A percentile compares a stretch with the other conserved stretches of the same genome.
Evolutionary conservation across 2,329 filamentous ascomycete genomes (phyloP).

Genomic region (Penicillium sp.): DNA sequence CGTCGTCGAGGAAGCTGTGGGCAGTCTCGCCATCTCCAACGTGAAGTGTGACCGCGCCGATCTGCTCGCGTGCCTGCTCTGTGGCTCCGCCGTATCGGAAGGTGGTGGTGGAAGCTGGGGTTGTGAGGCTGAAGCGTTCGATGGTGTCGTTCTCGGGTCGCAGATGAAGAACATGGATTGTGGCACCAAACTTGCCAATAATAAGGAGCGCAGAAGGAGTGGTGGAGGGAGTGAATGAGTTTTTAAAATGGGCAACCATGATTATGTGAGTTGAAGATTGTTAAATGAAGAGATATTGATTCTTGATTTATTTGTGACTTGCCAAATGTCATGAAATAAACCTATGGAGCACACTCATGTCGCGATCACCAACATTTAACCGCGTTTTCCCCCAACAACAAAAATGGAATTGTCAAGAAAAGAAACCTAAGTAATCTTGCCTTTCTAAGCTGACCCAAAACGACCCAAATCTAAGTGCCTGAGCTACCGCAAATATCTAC

Average conservation of each 20-base stretch:
- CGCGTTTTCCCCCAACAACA: too few species aligned
- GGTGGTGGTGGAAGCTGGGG: background rate
- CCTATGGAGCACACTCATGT: too few species aligned
- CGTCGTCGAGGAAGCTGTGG: background rate
- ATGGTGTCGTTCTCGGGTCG: background rate
- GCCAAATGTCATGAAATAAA: too few species aligned
- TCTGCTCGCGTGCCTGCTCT: background rate
- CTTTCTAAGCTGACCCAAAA: too few species aligned
- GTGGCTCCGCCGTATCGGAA: background rate
- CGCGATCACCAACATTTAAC: too few species aligned
- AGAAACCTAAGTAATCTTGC: too few species aligned
- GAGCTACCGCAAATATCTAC: too few species aligned
- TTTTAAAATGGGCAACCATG: background rate
- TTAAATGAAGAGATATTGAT: background rate
- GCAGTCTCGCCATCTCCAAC: background rate
- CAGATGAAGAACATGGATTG: background rate
- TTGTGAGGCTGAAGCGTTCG: background rate
- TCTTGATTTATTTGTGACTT: background rate
- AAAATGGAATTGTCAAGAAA: too few species aligned
- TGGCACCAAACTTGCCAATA: background rate
- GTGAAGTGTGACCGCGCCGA: background rate
- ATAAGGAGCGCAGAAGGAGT: background rate
- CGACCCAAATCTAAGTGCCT: too few species aligned
- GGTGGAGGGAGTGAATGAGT: background rate
- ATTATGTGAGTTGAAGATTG: background rate